A percentile compares a stretch with the other conserved stretches of the same genome.
phyloP scores from a whole-genome alignment of 2,329 filamentous ascomycete genomes.

The Fusarium compactum region DNA sequence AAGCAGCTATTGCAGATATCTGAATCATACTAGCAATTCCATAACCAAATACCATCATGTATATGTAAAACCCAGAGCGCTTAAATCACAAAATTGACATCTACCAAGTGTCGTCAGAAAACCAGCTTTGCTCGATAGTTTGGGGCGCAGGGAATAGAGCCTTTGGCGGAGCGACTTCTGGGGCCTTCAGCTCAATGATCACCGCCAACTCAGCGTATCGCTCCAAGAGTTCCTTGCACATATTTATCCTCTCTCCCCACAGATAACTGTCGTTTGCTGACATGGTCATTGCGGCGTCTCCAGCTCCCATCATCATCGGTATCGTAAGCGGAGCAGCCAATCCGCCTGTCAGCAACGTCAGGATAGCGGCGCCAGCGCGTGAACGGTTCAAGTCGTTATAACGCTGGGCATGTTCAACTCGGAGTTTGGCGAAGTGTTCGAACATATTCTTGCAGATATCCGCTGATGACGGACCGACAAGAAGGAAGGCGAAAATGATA shows the following conservation, averaged over 20 bases:
- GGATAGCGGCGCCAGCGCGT: constrained; percentile 17
- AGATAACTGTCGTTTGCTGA: constrained; percentile 7
- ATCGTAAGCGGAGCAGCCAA: constrained; percentile 19
- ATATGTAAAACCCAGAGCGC: neutral
- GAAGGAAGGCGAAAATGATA: constrained; percentile 1
- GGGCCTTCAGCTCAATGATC: neutral
- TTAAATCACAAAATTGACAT: neutral
- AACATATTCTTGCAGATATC: constrained; percentile 14
- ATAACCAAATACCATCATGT: neutral
- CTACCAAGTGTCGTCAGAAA: constrained; percentile 19
- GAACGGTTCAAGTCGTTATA: neutral
- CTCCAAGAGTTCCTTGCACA: neutral
- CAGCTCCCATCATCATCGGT: constrained; percentile 24
- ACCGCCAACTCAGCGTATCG: neutral
- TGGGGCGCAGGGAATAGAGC: neutral
- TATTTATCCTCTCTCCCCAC: constrained; percentile 1
- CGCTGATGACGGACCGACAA: neutral
- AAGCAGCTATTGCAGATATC: neutral
- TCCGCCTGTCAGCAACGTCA: constrained; percentile 4
- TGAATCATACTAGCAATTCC: neutral
- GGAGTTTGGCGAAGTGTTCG: constrained; percentile 11
- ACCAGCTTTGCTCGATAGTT: constrained; percentile 16
- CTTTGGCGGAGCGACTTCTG: neutral
- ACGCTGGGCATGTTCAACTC: constrained; percentile 11
- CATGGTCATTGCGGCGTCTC: constrained; percentile 9